These are phyloP conservation scores for Phaeolepiota aurea DNA, from an alignment of 768 basidiomycete genomes.

Conservation along the genomic window DNA sequence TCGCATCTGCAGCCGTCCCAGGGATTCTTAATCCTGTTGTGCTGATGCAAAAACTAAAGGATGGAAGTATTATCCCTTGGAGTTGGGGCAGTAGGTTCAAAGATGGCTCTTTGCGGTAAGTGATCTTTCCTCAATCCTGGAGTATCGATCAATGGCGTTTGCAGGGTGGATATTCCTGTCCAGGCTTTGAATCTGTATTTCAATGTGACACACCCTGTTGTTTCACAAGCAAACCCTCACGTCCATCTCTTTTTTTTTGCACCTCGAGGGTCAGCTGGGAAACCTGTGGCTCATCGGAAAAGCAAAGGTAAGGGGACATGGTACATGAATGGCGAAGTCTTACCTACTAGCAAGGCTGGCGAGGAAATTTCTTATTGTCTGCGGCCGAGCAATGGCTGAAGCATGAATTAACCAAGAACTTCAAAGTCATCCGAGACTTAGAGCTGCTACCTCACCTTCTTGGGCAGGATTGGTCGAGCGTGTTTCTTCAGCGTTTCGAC, in stretches of 20 bases:
- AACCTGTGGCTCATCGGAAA: constrained; percentile 89
- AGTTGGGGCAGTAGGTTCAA: constrained; percentile 94
- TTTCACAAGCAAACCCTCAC: constrained; percentile 89
- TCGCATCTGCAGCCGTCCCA: constrained; percentile 92
- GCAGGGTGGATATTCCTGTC: constrained; percentile 89
- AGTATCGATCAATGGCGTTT: background rate
- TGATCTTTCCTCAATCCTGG: background rate
- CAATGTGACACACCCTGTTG: constrained; percentile 89
- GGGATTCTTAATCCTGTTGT: constrained; percentile 95
- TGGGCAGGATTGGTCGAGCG: constrained; percentile 93
- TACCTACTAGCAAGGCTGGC: constrained; percentile 53
- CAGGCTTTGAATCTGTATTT: constrained; percentile 86
- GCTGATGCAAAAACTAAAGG: constrained; percentile 82
- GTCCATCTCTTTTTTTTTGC: constrained; percentile 96
- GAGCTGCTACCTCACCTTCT: constrained; percentile 91
- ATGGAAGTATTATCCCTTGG: constrained; percentile 80
- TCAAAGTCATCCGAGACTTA: constrained; percentile 94
- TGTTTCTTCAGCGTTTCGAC: constrained; percentile 92
- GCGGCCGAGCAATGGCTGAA: constrained; percentile 94
- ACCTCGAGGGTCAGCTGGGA: constrained; percentile 79
- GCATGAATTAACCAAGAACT: constrained; percentile 93
- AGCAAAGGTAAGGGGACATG: constrained; percentile 59
- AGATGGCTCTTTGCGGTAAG: constrained; percentile 81
- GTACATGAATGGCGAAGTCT: constrained; percentile 12
- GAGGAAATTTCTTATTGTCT: constrained; percentile 88